These are phyloP conservation scores for Russula sp. DNA, from an alignment of 768 basidiomycete genomes.

Conservation along the genomic window DNA sequence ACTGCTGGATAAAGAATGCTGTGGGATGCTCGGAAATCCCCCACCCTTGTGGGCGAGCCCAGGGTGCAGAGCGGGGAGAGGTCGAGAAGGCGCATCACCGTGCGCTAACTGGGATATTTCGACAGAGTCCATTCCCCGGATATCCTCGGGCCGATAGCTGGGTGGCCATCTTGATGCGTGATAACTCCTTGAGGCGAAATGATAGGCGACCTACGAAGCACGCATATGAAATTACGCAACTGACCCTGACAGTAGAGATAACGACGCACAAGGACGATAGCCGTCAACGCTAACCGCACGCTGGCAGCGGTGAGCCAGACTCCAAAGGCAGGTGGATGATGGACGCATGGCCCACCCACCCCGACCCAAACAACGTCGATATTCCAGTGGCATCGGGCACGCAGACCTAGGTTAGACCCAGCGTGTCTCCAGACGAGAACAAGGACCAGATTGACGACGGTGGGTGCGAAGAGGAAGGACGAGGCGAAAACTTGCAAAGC, in stretches of 20 bases:
- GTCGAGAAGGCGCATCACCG: not conserved
- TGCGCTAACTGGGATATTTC: not conserved
- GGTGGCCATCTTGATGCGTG: not conserved
- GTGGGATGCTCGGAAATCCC: not conserved
- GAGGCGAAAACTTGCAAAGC: conserved; percentile 34
- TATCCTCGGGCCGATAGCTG: not conserved
- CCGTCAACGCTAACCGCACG: conserved; percentile 48
- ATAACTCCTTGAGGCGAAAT: not conserved
- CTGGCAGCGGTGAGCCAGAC: conserved; percentile 49
- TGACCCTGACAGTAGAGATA: not conserved
- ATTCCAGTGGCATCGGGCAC: conserved; percentile 51
- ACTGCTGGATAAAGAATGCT: conserved; percentile 10
- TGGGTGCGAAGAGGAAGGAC: conserved; percentile 42
- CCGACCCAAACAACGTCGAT: conserved; percentile 62
- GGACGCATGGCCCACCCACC: conserved; percentile 25
- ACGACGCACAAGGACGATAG: conserved; percentile 44
- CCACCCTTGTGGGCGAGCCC: not conserved
- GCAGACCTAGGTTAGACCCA: conserved; percentile 33
- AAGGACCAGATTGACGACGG: conserved; percentile 49
- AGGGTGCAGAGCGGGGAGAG: not conserved
- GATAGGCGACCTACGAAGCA: conserved; percentile 3
- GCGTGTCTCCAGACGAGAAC: conserved; percentile 45
- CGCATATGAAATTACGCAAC: not conserved
- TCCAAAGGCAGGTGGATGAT: conserved; percentile 36
- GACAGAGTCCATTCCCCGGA: not conserved